Evolutionary conservation across 192 early-diverging fungal species (phyloP).

Genomic region (Rhizophagus clarus): DNA sequence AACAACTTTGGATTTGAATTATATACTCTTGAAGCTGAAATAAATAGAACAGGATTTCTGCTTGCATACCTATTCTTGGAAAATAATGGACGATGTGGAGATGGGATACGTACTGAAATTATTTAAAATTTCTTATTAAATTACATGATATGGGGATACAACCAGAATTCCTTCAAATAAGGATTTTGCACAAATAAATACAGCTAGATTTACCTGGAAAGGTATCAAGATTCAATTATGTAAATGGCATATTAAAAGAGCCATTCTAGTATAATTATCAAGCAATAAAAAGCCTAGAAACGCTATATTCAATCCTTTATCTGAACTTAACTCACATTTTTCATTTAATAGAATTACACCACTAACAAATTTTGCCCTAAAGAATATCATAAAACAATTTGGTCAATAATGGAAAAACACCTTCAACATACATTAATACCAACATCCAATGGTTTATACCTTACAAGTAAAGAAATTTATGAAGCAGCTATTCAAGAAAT

Average conservation of each 20-base stretch:
- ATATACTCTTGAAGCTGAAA: neutral
- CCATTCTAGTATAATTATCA: neutral
- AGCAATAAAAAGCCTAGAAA: neutral
- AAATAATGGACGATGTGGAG: neutral
- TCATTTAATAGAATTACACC: neutral
- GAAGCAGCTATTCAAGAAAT: conserved; percentile 18
- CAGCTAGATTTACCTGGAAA: neutral
- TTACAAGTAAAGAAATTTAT: neutral
- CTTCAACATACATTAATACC: conserved; percentile 21
- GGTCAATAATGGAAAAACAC: no score
- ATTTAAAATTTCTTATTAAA: neutral
- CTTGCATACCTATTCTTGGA: neutral
- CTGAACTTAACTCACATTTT: neutral
- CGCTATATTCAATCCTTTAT: neutral
- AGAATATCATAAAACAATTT: no score
- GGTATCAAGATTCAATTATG: neutral
- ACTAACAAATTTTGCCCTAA: conserved; percentile 9
- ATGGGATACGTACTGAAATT: neutral
- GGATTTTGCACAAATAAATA: conserved; percentile 11
- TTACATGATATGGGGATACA: neutral
- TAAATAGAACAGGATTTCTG: no score
- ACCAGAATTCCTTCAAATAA: neutral
- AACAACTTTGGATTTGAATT: no score
- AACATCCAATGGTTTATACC: neutral
- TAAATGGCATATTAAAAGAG: neutral